A percentile compares a stretch with the other conserved stretches of the same genome.
phyloP scores from a whole-genome alignment of 306 rosid genomes.

The Corylus avellana region DNA sequence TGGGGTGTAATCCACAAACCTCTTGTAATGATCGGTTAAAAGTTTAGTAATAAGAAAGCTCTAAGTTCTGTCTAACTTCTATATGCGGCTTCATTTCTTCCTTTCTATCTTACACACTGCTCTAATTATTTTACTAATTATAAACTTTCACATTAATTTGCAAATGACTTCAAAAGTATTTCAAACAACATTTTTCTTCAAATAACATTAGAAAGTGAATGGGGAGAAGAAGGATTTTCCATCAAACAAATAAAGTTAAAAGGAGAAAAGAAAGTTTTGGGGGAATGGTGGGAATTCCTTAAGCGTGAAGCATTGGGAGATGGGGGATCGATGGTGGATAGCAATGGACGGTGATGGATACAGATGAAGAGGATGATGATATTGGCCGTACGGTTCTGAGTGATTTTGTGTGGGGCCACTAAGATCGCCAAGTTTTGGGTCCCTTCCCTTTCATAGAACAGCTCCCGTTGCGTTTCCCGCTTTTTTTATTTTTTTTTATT shows the following conservation, averaged over 20 bases:
- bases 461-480: neutral
- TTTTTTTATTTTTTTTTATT: neutral
- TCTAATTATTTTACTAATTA: no score
- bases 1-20: neutral
- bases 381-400: neutral
- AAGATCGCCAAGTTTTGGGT: neutral
- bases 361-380: neutral
- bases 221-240: neutral
- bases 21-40: neutral
- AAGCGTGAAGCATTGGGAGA: constrained; percentile 22
- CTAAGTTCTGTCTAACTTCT: neutral
- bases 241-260: neutral
- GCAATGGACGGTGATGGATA: no score
- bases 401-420: constrained; percentile 23
- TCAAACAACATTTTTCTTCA: neutral
- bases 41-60: neutral
- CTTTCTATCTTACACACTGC: no score
- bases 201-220: neutral
- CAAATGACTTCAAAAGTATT: no score
- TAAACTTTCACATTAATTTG: no score
- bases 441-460: neutral
- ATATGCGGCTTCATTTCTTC: neutral
- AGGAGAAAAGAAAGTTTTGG: neutral
- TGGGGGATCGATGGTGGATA: neutral
- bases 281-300: constrained; percentile 21